phyloP scores from a whole-genome alignment of 2,329 filamentous ascomycete species.

The Dactylellina haptotyla region DNA sequence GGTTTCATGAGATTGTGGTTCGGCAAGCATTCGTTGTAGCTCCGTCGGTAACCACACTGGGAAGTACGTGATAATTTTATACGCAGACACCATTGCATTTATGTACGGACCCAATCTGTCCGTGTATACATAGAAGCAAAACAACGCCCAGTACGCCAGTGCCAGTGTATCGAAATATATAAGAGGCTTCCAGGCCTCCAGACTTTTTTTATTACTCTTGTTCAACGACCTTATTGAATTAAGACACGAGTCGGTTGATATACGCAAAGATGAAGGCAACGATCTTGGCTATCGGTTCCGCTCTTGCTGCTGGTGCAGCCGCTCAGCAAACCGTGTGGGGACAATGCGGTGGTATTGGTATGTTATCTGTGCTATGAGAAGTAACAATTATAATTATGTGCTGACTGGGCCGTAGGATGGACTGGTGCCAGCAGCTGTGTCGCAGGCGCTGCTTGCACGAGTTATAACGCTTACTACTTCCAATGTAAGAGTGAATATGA shows the following conservation, averaged over 20 bases:
- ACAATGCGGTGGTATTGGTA: constrained; percentile 55
- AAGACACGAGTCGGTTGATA: not conserved
- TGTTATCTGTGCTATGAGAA: not conserved
- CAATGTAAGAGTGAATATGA: constrained; percentile 20
- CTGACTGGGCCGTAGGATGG: constrained; percentile 32
- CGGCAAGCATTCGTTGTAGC: constrained; percentile 11
- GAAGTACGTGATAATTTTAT: not conserved
- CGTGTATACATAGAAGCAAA: constrained; percentile 1
- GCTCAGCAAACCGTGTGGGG: constrained; percentile 51
- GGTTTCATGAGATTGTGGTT: constrained; percentile 20
- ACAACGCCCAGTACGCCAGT: not conserved
- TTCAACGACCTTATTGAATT: constrained; percentile 22
- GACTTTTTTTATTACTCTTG: not conserved
- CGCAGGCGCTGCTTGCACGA: constrained; percentile 49
- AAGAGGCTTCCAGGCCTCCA: not conserved
- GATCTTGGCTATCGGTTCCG: constrained; percentile 42
- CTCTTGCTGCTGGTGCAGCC: constrained; percentile 42
- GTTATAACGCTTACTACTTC: constrained; percentile 53
- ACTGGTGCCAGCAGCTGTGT: constrained; percentile 49
- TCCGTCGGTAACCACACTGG: constrained; percentile 38
- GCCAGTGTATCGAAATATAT: constrained; percentile 6
- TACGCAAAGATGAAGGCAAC: constrained; percentile 45
- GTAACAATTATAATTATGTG: not conserved
- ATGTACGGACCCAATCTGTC: constrained; percentile 46
- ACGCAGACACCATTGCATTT: not conserved